Evolutionary conservation across 495 filamentous ascomycete genomes (phyloP).

Genomic region (Neurospora sublineolata): DNA sequence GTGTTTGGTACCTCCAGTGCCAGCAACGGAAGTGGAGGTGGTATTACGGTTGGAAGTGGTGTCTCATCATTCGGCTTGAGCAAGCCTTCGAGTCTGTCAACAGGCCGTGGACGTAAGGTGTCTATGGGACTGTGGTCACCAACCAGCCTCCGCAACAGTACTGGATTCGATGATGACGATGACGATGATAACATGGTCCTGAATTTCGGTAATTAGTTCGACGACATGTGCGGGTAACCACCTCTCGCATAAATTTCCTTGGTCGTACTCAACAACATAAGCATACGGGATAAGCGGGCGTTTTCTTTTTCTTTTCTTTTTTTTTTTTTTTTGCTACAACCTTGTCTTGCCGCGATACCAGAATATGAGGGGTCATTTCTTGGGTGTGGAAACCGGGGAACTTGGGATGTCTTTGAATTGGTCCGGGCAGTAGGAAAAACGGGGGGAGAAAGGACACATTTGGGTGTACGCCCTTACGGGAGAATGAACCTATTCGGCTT

Average conservation of each 20-base stretch:
- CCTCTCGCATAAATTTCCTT: not conserved
- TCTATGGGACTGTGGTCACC: conserved; percentile 30
- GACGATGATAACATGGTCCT: conserved; percentile 33
- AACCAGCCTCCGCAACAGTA: conserved; percentile 11
- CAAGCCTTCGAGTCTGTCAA: conserved; percentile 9
- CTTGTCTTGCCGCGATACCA: not conserved
- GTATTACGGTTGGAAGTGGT: conserved; percentile 27
- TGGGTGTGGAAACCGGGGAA: not conserved
- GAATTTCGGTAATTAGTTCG: conserved; percentile 21
- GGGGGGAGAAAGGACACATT: not conserved
- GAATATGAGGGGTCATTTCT: not conserved
- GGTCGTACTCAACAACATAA: not conserved
- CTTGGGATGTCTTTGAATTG: not conserved
- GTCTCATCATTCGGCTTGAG: conserved; percentile 16
- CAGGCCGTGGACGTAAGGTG: conserved; percentile 10
- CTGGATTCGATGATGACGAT: conserved; percentile 24
- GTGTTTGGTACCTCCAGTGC: not conserved
- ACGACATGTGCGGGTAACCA: not conserved
- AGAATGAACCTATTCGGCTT: not conserved
- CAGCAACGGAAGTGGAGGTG: conserved; percentile 8
- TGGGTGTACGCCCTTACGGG: not conserved
- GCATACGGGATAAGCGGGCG: not conserved
- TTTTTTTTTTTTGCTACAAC: not conserved
- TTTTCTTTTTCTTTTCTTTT: not conserved
- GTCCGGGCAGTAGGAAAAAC: not conserved